Evolutionary conservation across 208 protist genomes (phyloP), one percentile per base, ranked within the genome.

Genomic region (Crithidia expoeki): DNA sequence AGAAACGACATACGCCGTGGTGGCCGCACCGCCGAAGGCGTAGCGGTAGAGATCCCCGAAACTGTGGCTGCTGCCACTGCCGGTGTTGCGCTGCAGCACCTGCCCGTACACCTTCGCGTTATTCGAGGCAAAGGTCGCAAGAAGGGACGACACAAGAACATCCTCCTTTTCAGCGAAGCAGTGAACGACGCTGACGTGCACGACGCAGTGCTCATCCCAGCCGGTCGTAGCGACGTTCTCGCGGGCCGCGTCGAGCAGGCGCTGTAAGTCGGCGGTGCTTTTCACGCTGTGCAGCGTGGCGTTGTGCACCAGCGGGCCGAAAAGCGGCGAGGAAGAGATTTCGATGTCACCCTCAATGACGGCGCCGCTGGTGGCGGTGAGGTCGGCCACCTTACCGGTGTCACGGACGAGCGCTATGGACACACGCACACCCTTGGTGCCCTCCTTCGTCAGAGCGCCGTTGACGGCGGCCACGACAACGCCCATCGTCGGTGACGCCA

Each of bases 11-110:
- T 52, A 67, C 11, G 76, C 64, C 10, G 46, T 79, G 27, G 70
- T 73, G 49, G 69, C 68, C 17, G 68, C 75, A n/a, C 86, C 86
- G 47, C 86, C 86, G 42, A 91, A 74, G 47, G 76, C 86, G 51
- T 88, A 85, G 65, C 79, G 80, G 67, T 79, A 85, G 34, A 86
- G 58, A 10, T 82, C 69, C 2, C 42, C 23, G 30, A 81, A 55
- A 23, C 25, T n/a, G 44, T 38, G 68, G 38, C 34, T 55, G 40
- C 27, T 47, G 38, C 55, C 59, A 34, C 25, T 69, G 72, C 40
- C 69, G 38, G 40, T 52, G 47, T 14, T 21, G 47, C 47, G 40
- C 28, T 76, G 44, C 51, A 75, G 42, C 60, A 81, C 65, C 36
- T 71, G 34, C 46, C 49, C 63, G 27, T 88, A 79, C 10, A 73